Base-by-base conservation (phyloP, 1,284 basidiomycete species). In the Trametes hirsuta region DNA sequence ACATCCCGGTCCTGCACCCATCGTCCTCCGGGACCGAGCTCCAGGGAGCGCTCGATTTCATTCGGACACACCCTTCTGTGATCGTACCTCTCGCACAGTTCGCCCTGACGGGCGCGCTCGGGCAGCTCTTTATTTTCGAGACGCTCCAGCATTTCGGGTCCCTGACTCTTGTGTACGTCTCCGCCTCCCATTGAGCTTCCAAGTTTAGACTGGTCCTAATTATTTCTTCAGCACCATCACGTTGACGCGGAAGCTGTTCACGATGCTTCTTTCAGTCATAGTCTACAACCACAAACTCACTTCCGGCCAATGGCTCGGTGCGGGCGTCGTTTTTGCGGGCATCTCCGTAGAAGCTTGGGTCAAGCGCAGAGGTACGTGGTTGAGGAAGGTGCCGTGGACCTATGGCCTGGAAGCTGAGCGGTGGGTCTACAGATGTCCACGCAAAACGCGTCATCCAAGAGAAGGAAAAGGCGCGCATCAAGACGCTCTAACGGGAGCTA, bases 61-160 rank as follows among this genome's bases (percentile, higher is more conserved):
- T 98, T 55, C 75, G 79, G 42, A 78, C 82, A 1, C 96, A 99
- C 72, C 95, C 95, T 0, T 80, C 85, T 1, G 84, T 95, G n/a
- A 70, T 93, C 35, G 68, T 78, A 4, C 94, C 97, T 1, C 81
- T 99, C 34, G 76, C 86, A 6, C 89, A 94, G 63, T 99, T 96
- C 72, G 93, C 94, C 3, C 74, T 94, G 10, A 94, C 95, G 0
- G 97, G 97, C 40, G 94, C 97, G 0, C 78, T 98, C 18, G 97
- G 97, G 0, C 97, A 99, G 74, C 79, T 99, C 11, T 98, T 98
- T 78, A 99, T 99, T 68, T 99, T 98, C 67, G 97, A 98, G 79
- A 99, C 97, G 0, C 82, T 99, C 60, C 91, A 95, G 67, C 91
- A 96, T 69, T 99, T 98, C 72, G 97, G 97, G 18, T 94, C 91